Evolutionary conservation across 441 rosid genomes (phyloP), one percentile per base, ranked within the genome.

Genomic region (Arabidopsis hybrid): DNA sequence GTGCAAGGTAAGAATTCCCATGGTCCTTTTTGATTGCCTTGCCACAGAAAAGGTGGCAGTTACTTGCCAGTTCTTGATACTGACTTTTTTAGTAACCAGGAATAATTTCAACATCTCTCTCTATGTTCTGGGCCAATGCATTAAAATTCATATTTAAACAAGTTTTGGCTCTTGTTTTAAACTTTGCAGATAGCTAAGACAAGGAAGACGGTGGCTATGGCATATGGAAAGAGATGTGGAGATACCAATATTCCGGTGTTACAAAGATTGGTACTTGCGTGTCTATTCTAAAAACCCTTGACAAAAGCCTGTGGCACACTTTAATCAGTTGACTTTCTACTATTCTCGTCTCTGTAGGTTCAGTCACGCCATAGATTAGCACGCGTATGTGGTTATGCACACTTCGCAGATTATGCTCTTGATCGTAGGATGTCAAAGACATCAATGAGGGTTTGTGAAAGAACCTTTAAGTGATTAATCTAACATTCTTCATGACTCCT

Each of bases 351-450:
- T 65, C 60, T 78, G 67, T 73, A 95, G 99, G 95, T 92, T 52
- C 90, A 91, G 58, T 74, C 82, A 57, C 99, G 99, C 75, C 97
- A 91, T 74, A 95, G 87, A 79, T 80, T 85, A 79, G 95, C 96
- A 72, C 85, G 96, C 42, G 78, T 91, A 65, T 88, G 92, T 81
- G 99, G 95, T 71, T 87, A 87, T 87, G 83, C 95, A 72, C 92
- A 87, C 81, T 95, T 85, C 58, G 96, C 97, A 10, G 97, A 95
- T 69, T 92, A 86, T 82, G 87, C 89, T 72, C 87, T 92, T 83
- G 89, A 87, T 76, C 81, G 63, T 68, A 81, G 97, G 78, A 95
- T 95, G 99, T 88, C 96, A 34, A 87, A 88, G 85, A 85, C 89
- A 45, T 87, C 99, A 75, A 78, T 87, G 26, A 95, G 85, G 97